phyloP scores from a whole-genome alignment of 495 filamentous ascomycete genomes.

The Daldinia caldariorum region DNA sequence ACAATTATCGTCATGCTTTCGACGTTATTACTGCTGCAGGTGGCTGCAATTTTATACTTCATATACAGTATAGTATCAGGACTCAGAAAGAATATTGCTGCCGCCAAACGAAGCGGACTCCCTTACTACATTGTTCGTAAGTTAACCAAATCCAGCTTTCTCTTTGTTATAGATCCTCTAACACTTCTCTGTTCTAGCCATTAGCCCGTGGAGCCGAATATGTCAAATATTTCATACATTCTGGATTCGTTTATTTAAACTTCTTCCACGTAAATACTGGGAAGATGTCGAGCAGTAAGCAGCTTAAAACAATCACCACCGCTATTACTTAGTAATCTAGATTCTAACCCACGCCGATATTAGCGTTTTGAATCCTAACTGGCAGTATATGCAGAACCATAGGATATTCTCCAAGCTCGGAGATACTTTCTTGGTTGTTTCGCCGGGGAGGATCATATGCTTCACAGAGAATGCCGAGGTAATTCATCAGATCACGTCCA shows the following conservation, averaged over 20 bases:
- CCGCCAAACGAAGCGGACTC: conserved; percentile 57
- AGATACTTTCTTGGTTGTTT: conserved; percentile 64
- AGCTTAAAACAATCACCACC: conserved; percentile 8
- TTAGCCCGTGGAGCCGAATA: conserved; percentile 53
- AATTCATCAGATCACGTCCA: conserved; percentile 66
- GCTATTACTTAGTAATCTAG: conserved; percentile 16
- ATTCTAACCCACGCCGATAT: conserved; percentile 18
- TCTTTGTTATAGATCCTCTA: neutral
- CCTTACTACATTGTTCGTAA: conserved; percentile 59
- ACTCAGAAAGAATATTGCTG: conserved; percentile 53
- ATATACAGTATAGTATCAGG: conserved; percentile 43
- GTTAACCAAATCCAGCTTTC: conserved; percentile 38
- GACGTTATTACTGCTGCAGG: conserved; percentile 30
- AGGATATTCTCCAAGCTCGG: conserved; percentile 51
- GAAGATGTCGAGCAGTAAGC: conserved; percentile 58
- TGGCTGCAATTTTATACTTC: conserved; percentile 30
- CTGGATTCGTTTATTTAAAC: conserved; percentile 60
- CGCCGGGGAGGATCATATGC: conserved; percentile 57
- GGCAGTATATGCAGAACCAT: conserved; percentile 50
- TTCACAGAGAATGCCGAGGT: conserved; percentile 66
- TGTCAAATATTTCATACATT: conserved; percentile 61
- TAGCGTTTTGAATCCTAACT: conserved; percentile 52
- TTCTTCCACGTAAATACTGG: conserved; percentile 58
- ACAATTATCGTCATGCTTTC: conserved; percentile 7
- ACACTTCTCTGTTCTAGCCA: conserved; percentile 43